phyloP scores from a whole-genome alignment of 2,329 filamentous ascomycete genomes.

The Endothia cerciana region DNA sequence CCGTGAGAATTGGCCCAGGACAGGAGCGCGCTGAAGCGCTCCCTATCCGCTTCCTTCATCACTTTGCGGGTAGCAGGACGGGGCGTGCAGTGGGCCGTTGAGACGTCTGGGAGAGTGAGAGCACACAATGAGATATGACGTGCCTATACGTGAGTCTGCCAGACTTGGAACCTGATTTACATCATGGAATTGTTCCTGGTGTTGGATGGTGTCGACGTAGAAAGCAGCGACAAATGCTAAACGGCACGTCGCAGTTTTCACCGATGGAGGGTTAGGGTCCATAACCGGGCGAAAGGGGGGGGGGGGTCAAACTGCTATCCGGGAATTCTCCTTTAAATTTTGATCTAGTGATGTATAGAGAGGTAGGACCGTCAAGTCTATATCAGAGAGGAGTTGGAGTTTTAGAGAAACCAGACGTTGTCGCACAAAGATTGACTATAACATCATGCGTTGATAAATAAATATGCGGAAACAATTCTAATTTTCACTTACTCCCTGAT shows the following conservation, averaged over 20 bases:
- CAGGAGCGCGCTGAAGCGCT: conserved; percentile 44
- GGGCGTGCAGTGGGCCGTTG: not conserved
- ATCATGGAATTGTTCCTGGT: not conserved
- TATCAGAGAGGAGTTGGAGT: too few relatives aligned
- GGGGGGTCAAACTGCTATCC: too few relatives aligned
- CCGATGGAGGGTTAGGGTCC: not conserved
- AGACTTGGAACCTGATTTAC: not conserved
- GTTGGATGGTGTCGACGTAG: not conserved
- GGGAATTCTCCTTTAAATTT: too few relatives aligned
- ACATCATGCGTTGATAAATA: too few relatives aligned
- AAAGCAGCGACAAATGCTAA: not conserved
- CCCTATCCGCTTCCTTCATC: conserved; percentile 35
- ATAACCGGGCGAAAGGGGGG: not conserved
- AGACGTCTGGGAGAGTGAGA: not conserved
- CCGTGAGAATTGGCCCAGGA: conserved; percentile 53
- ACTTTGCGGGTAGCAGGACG: not conserved
- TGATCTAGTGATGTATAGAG: too few relatives aligned
- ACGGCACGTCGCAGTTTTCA: not conserved
- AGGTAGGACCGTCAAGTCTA: too few relatives aligned
- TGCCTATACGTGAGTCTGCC: not conserved
- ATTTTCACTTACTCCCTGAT: too few relatives aligned
- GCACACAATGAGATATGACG: not conserved
- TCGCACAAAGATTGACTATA: too few relatives aligned
- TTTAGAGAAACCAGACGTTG: too few relatives aligned
- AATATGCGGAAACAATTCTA: too few relatives aligned